phyloP scores from a whole-genome alignment of 176 grass and related monocot species.

The Hordeum marinum region DNA sequence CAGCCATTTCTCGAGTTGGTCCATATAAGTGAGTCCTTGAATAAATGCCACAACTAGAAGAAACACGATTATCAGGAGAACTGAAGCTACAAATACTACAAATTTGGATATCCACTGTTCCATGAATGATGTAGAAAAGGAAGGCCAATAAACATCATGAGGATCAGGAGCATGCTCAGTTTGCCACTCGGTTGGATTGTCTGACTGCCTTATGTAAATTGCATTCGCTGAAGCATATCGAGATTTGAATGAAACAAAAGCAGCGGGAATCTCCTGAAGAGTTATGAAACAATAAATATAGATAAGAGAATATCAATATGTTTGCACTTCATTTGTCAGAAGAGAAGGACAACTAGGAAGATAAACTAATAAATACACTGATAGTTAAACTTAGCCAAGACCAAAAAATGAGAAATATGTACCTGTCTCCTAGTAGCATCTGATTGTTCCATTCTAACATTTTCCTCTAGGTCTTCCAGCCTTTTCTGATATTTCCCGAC shows the following conservation, averaged over 20 bases:
- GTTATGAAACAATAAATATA: conserved; percentile 2
- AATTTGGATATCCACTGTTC: conserved; percentile 94
- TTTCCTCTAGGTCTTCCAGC: conserved; percentile 79
- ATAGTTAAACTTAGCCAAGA: conserved; percentile 2
- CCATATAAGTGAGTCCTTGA: conserved; percentile 90
- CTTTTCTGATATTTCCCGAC: conserved; percentile 53
- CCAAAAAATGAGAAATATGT: not conserved
- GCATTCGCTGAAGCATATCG: conserved; percentile 65
- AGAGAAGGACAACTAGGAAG: not conserved
- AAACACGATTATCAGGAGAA: conserved; percentile 78
- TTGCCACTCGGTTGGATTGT: conserved; percentile 85
- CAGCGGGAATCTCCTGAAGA: conserved; percentile 70
- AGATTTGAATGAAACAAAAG: conserved; percentile 90
- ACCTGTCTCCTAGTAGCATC: conserved; percentile 67
- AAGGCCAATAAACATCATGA: conserved; percentile 86
- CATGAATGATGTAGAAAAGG: conserved; percentile 89
- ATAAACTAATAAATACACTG: not conserved
- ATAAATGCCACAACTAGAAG: conserved; percentile 71
- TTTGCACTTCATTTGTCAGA: not conserved
- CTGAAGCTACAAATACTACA: conserved; percentile 66
- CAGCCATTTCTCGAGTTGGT: conserved; percentile 77
- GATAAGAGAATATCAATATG: conserved; percentile 8
- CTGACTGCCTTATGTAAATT: conserved; percentile 68
- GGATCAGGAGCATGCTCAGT: conserved; percentile 85
- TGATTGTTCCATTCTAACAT: conserved; percentile 83